Conservation (phyloP, 1,284 basidiomycete genomes). For the Pholiota adiposa region DNA sequence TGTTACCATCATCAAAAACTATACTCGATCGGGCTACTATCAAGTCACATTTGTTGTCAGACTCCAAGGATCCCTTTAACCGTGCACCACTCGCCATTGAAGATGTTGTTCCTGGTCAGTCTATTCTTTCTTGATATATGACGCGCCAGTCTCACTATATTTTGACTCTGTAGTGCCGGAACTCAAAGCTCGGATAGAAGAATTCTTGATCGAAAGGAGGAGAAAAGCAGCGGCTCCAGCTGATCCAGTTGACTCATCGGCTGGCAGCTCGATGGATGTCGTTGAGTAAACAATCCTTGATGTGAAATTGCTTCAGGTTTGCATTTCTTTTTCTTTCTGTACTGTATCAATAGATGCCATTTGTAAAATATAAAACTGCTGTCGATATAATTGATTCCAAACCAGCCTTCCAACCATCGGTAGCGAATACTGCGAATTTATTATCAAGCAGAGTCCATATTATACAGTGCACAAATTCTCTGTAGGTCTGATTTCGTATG, state of each 20-base stretch:
- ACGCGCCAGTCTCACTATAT: background rate
- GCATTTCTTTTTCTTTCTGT: background rate
- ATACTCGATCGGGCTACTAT: slow-evolving; percentile 93
- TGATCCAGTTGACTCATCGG: slow-evolving; percentile 8
- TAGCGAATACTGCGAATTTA: too few relatives aligned
- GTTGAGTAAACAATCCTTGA: background rate
- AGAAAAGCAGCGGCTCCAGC: slow-evolving; percentile 27
- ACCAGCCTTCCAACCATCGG: background rate
- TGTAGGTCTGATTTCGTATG: too few relatives aligned
- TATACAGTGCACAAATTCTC: too few relatives aligned
- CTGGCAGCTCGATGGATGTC: slow-evolving; percentile 20
- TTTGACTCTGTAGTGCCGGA: slow-evolving; percentile 38
- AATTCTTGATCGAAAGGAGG: slow-evolving; percentile 46
- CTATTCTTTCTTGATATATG: background rate
- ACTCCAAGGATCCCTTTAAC: slow-evolving; percentile 92
- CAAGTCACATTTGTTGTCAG: slow-evolving; percentile 93
- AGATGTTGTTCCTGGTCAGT: slow-evolving; percentile 78
- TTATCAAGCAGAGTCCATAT: too few relatives aligned
- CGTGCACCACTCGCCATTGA: slow-evolving; percentile 79
- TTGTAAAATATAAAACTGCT: slow-evolving; percentile 13
- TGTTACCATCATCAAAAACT: slow-evolving; percentile 82
- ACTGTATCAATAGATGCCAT: slow-evolving; percentile 12
- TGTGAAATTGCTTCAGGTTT: background rate
- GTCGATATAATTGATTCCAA: slow-evolving; percentile 6
- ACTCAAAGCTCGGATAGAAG: slow-evolving; percentile 49